Evolutionary conservation across 2,329 filamentous ascomycete genomes (phyloP), one percentile per base, ranked within the genome.

Genomic region (Eutypa lata): DNA sequence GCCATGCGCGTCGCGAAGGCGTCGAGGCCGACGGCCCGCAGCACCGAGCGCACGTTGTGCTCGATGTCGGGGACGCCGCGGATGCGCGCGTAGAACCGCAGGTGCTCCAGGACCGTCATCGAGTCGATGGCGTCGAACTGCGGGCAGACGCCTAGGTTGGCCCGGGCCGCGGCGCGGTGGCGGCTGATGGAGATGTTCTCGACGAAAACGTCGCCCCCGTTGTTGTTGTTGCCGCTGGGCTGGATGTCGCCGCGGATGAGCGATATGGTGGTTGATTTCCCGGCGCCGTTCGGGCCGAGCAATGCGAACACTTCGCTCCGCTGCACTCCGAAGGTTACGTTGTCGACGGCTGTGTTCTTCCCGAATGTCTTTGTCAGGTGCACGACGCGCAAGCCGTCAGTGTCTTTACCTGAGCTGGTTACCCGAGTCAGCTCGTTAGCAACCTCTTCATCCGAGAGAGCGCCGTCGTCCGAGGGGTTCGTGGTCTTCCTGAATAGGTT

Each of bases 241-340:
- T 85, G 84, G 26, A 93, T 80, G 63, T 97, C 92, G n/a, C 93
- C 93, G 56, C 92, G 84, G 59, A 97, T 91, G 43, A 96, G 76
- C 1, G 87, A 90, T 61, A 97, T 96, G 0, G 89, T 95, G 0
- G 91, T 96, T 0, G 87, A 91, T 64, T 97, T 97, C 53, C 92
- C 92, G 1, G 92, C 93, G 22, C 92, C 91, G 65, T 96, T 96
- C 16, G 92, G 91, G 0, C 92, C 92, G 1, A 97, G 80, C 0
- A 97, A 79, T 0, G 91, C 91, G 71, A 96, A 96, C 1, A 96
- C 89, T 67, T 96, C 88, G 48, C 89, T 88, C 47, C 83, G 84
- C 16, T 82, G 81, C 31, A 97, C 87, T 18, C 88, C 87, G 63
- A 97, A 96, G 0, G 88, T 90, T 42, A 95, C 83, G 62, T 96